Evolutionary conservation across 768 basidiomycete species (phyloP).

Genomic region (Mycena metata): DNA sequence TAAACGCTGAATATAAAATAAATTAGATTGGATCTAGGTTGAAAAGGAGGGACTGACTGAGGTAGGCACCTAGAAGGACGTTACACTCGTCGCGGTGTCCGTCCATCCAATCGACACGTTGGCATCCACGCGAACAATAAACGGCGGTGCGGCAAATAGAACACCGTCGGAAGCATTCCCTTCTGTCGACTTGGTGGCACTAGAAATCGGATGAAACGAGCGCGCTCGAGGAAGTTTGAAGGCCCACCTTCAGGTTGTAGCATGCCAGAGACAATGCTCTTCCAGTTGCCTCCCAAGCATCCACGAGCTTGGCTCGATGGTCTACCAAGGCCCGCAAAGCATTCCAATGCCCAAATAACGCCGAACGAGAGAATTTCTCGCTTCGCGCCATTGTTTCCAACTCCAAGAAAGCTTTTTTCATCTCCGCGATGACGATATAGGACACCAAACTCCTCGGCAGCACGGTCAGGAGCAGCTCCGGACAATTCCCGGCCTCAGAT

Average conservation of each 20-base stretch:
- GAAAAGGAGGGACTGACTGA: conserved; percentile 14
- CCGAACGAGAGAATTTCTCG: conserved; percentile 12
- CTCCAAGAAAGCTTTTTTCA: conserved; percentile 19
- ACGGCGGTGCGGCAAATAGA: conserved; percentile 5
- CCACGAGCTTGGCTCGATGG: conserved; percentile 1
- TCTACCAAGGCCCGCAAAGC: conserved; percentile 13
- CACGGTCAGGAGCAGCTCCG: conserved; percentile 14
- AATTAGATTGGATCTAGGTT: not conserved
- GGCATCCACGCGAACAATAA: conserved; percentile 21
- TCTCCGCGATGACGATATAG: conserved; percentile 16
- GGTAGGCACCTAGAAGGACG: conserved; percentile 6
- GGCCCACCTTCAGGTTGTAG: conserved; percentile 17
- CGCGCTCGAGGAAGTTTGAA: not conserved
- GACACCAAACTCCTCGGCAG: conserved; percentile 16
- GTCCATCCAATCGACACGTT: conserved; percentile 17
- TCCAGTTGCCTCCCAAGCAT: conserved; percentile 15
- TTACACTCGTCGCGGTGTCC: conserved; percentile 23
- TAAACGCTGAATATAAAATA: conserved; percentile 9
- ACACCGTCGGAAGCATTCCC: conserved; percentile 9
- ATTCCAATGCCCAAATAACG: conserved; percentile 15
- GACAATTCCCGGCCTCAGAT: conserved; percentile 11
- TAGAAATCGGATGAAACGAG: not conserved
- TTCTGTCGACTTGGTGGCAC: conserved; percentile 27
- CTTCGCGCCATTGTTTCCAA: conserved; percentile 10
- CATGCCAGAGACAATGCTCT: conserved; percentile 18